Conservation (phyloP, 345 rosid genomes). For the Diplotaxis tenuifolia region DNA sequence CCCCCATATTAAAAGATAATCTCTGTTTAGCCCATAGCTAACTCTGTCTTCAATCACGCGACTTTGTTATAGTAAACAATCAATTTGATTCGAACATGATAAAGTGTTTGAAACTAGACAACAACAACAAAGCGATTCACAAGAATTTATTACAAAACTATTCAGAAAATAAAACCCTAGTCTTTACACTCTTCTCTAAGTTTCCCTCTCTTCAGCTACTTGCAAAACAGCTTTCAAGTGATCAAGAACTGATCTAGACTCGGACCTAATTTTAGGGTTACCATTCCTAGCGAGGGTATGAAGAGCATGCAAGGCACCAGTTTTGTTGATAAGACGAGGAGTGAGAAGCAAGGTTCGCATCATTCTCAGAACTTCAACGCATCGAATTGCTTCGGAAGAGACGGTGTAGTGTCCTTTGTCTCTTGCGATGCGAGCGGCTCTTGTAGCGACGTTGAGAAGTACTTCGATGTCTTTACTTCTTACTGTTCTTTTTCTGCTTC, state of each 20-base stretch:
- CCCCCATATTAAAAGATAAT: neutral
- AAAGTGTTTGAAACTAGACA: neutral
- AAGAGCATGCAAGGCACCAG: neutral
- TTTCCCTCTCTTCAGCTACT: neutral
- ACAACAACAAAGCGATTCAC: neutral
- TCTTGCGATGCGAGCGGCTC: constrained; percentile 21
- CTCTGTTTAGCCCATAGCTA: neutral
- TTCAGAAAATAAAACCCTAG: neutral
- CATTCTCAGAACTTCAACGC: constrained; percentile 13
- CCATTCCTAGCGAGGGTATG: neutral
- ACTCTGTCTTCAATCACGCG: no score
- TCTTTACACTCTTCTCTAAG: neutral
- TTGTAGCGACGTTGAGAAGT: neutral
- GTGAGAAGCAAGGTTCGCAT: constrained; percentile 11
- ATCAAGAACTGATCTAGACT: constrained; percentile 1
- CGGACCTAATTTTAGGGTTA: constrained; percentile 32
- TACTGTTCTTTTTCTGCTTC: neutral
- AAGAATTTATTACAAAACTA: neutral
- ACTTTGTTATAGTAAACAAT: neutral
- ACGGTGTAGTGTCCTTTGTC: constrained; percentile 23
- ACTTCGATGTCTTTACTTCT: neutral
- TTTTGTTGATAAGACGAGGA: neutral
- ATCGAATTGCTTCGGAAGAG: constrained; percentile 21
- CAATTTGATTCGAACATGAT: constrained; percentile 4
- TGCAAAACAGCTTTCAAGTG: constrained; percentile 2